Evolutionary conservation across 495 filamentous ascomycete genomes (phyloP).

Genomic region (Tuber aestivum): DNA sequence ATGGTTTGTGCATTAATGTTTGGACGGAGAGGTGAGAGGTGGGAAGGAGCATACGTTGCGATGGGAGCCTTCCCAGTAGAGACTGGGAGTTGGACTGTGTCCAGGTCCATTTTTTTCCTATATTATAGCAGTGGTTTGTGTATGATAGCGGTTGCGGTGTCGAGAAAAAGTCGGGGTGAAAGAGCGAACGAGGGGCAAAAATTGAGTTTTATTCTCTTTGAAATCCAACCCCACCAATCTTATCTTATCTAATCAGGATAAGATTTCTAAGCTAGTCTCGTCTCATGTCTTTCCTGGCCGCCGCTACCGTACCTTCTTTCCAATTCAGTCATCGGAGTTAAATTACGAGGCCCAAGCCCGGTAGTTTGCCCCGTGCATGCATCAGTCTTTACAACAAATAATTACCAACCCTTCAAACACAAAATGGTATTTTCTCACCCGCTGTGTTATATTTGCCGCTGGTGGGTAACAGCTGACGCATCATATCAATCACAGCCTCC

Average conservation of each 20-base stretch:
- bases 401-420: not conserved
- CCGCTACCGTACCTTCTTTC: too few species aligned
- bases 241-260: conserved; percentile 33
- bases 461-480: not conserved
- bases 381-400: not conserved
- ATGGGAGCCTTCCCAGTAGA: conserved; percentile 19
- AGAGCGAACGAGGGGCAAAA: not conserved
- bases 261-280: conserved; percentile 28
- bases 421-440: not conserved
- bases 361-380: not conserved
- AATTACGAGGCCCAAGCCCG: not conserved
- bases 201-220: conserved; percentile 12
- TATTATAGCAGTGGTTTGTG: not conserved
- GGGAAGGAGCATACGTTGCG: conserved; percentile 19
- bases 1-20: conserved; percentile 10
- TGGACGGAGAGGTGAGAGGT: not conserved
- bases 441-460: not conserved
- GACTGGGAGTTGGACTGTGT: conserved; percentile 27
- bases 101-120: conserved; percentile 27
- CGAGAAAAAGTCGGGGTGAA: not conserved
- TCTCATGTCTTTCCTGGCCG: too few species aligned
- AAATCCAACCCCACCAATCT: conserved; percentile 33
- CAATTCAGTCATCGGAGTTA: not conserved
- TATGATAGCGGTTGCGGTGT: not conserved
- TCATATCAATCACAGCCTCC: not conserved